Conservation (phyloP, 2,329 filamentous ascomycete genomes). For the Aureobasidium sp. region DNA sequence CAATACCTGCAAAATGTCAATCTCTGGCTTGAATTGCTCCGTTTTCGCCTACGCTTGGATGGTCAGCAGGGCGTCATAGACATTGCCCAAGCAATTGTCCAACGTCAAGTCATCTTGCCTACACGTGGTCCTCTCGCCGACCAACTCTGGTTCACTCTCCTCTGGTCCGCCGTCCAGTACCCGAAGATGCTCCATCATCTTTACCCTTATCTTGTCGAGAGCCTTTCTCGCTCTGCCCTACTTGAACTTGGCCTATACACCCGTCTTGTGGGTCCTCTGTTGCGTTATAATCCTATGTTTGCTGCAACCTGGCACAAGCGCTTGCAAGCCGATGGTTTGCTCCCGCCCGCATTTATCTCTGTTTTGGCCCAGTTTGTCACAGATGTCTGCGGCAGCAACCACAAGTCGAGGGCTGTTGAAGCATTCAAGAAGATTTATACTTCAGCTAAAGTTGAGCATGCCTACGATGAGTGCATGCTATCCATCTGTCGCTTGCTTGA, state of each 20-base stretch:
- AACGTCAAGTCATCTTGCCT: conserved; percentile 35
- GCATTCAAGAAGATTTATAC: conserved; percentile 33
- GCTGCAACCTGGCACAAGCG: conserved; percentile 28
- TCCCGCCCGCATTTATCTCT: conserved; percentile 23
- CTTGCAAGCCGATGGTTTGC: conserved; percentile 33
- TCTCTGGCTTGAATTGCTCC: conserved; percentile 37
- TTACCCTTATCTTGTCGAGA: conserved; percentile 34
- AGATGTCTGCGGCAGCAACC: conserved; percentile 19
- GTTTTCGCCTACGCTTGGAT: conserved; percentile 35
- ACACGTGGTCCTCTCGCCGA: conserved; percentile 33
- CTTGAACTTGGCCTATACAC: conserved; percentile 37
- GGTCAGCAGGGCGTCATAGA: conserved; percentile 35
- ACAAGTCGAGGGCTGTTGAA: conserved; percentile 15
- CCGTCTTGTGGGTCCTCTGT: conserved; percentile 36
- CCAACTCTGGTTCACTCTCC: conserved; percentile 41
- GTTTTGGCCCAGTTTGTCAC: conserved; percentile 13
- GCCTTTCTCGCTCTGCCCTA: conserved; percentile 34
- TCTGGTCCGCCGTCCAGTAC: conserved; percentile 33
- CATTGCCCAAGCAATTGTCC: conserved; percentile 38
- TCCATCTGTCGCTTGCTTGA: conserved; percentile 15
- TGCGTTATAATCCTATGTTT: conserved; percentile 25
- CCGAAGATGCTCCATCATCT: conserved; percentile 31
- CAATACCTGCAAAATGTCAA: conserved; percentile 27
- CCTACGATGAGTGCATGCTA: conserved; percentile 38
- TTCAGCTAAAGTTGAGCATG: conserved; percentile 28